These are phyloP conservation scores for Pichia paraexigua DNA, from an alignment of 805 yeast species.

Conservation along the genomic window DNA sequence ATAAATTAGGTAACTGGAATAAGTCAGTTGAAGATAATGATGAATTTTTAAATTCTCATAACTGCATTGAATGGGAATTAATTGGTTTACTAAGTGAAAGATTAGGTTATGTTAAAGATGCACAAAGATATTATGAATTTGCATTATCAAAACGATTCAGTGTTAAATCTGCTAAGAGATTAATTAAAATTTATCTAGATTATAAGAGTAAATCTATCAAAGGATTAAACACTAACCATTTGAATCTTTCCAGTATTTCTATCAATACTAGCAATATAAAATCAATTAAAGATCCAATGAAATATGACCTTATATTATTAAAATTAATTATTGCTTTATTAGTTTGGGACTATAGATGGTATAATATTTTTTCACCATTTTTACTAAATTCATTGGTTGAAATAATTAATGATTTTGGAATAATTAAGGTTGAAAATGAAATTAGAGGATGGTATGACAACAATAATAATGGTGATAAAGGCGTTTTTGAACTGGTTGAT, in stretches of 20 bases:
- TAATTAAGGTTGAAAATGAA: slow-evolving; percentile 66
- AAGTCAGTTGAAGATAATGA: slow-evolving; percentile 39
- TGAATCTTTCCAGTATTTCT: neutral
- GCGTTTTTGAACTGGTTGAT: slow-evolving; percentile 49
- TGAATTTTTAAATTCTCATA: neutral
- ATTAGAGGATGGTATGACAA: slow-evolving; percentile 61
- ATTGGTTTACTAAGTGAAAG: slow-evolving; percentile 81
- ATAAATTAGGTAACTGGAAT: slow-evolving; percentile 22
- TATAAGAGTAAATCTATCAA: slow-evolving; percentile 1
- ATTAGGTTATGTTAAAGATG: slow-evolving; percentile 80
- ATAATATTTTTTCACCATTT: slow-evolving; percentile 76
- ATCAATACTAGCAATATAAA: neutral
- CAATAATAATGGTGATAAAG: slow-evolving; percentile 38
- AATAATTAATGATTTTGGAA: slow-evolving; percentile 68
- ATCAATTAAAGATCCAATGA: slow-evolving; percentile 11
- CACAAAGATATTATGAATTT: slow-evolving; percentile 71
- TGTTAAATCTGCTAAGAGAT: slow-evolving; percentile 66
- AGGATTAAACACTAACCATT: neutral
- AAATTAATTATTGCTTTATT: slow-evolving; percentile 65
- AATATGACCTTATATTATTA: slow-evolving; percentile 50
- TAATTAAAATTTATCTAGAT: slow-evolving; percentile 52
- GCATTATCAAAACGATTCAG: slow-evolving; percentile 73
- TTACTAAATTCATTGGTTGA: slow-evolving; percentile 49
- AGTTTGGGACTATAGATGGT: slow-evolving; percentile 99
- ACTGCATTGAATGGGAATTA: slow-evolving; percentile 66